A percentile compares a stretch with the other conserved stretches of the same genome.
These are phyloP conservation scores for Alternaria infectoria DNA, from an alignment of 2,329 filamentous ascomycete species.

Conservation along the genomic window DNA sequence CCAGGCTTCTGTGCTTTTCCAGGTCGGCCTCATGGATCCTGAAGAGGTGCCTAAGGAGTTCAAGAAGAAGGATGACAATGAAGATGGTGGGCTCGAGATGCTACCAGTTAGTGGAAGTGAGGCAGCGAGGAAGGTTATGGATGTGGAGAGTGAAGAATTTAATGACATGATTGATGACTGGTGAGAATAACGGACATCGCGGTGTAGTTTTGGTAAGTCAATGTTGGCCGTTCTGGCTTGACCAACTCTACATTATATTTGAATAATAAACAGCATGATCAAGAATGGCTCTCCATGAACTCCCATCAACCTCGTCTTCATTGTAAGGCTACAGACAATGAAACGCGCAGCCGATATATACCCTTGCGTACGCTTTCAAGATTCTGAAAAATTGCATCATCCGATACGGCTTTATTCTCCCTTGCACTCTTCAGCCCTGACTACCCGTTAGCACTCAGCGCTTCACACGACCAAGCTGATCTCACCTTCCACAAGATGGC, in stretches of 20 bases:
- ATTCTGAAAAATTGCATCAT: neutral
- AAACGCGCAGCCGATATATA: neutral
- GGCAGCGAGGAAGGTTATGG: conserved; percentile 55
- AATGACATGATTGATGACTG: conserved; percentile 58
- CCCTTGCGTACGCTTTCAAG: neutral
- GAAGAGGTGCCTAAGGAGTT: conserved; percentile 57
- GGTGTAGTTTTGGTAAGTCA: neutral
- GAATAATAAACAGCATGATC: neutral
- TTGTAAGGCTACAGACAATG: neutral
- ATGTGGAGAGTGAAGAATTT: conserved; percentile 50
- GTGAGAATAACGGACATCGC: conserved; percentile 23
- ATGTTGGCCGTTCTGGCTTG: neutral
- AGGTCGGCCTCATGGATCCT: conserved; percentile 63
- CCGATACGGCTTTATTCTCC: neutral
- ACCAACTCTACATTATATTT: neutral
- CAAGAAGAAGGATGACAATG: conserved; percentile 25
- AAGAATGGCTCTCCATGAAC: neutral
- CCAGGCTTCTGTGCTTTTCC: conserved; percentile 65
- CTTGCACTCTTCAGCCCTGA: neutral
- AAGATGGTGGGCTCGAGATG: conserved; percentile 55
- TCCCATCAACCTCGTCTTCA: neutral
- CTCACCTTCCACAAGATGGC: neutral
- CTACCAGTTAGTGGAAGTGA: conserved; percentile 56
- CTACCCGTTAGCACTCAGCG: neutral
- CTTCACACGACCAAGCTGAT: neutral